Evolutionary conservation across 176 grass and related monocot genomes (phyloP), one percentile per base, ranked within the genome.

Genomic region (Musa troglodytarum): DNA sequence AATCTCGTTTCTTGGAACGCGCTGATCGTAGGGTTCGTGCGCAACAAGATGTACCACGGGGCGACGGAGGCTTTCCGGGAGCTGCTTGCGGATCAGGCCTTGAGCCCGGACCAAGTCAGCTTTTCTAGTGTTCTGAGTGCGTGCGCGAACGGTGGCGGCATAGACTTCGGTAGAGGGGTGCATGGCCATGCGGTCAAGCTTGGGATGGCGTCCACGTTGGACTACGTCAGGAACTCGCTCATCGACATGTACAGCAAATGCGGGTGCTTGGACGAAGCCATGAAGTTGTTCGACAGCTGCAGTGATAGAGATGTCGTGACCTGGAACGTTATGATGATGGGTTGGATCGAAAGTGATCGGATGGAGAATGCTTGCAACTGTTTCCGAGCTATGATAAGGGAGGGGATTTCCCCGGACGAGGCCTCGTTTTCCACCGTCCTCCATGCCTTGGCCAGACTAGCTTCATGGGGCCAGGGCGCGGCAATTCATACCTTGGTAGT

Each of bases 211-310:
- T n/a, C 34, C 52, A 49, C 66, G 7, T 5, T 67, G 0, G 54
- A 55, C 10, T 90, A 74, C 10, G 81, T 90, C 53, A 82, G 61
- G 79, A 90, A 90, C 66, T 73, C 78, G 10, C 88, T 90, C 77
- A 78, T 90, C 21, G 79, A 90, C 53, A 84, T 90, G 82, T 87
- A 90, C 76, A 58, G 65, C 59, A 84, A 83, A 81, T 82, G 84
- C 4, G 50, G 53, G 13, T 64, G 71, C 59, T 77, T 76, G 9
- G 58, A 14, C 1, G 81, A 84, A 29, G 81, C 84, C 50, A 24
- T 73, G 28, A 54, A 52, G 74, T 17, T 87, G 82, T 82, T 90
- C 15, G 59, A 86, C 25, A 70, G 1, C n/a, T 9, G 68, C 22
- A 63, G 21, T 52, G 77, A 74, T n/a, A 87, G 79, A 82, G 88